Evolutionary conservation across 1,284 basidiomycete species (phyloP), one percentile per base, ranked within the genome.

Genomic region (Omphalotus olearius): DNA sequence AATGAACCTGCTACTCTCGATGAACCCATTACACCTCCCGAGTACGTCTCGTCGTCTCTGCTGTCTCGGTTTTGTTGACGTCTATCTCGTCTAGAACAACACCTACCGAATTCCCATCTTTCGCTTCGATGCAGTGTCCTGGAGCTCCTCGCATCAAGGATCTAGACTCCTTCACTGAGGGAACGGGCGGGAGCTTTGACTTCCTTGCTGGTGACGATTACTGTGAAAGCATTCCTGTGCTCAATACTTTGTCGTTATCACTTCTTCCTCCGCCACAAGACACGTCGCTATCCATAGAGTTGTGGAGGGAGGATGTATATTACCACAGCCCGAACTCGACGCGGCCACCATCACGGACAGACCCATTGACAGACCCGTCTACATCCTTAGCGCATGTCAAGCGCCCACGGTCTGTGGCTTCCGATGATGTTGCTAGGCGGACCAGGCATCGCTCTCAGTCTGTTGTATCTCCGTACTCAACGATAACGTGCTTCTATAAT

Each of bases 81-180:
- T 28, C 14, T 30, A n/a, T 48, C 18, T 14, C 26, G 35, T 42
- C 13, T 23, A 56, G 55, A 28, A 41, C 37, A 30, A 18, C 33
- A 2, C 43, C 16, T 26, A 16, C 41, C 37, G n/a, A 30, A 18
- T 20, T 51, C 41, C 9, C 30, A 28, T 26, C 42, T 20, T 35
- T 25, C 40, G 26, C 38, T 51, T 40, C 52, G 36, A 37, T 53
- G 35, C 28, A 35, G 23, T 48, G 52, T 18, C 74, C 75, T 6
- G 64, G 63, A 10, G 74, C 78, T 18, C 78, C 77, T 14, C 57
- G 68, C 47, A 59, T 79, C 58, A 78, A 75, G 63, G 78, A 80
- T 58, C 58, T 72, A 23, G 78, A 80, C 53, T 74, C 75, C 48
- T 80, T 80, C 66, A 76, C 75, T n/a, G 74, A 78, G 41, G 77